Base-by-base conservation (phyloP, 192 early-diverging fungal species). In the Paraglomus brasilianum region DNA sequence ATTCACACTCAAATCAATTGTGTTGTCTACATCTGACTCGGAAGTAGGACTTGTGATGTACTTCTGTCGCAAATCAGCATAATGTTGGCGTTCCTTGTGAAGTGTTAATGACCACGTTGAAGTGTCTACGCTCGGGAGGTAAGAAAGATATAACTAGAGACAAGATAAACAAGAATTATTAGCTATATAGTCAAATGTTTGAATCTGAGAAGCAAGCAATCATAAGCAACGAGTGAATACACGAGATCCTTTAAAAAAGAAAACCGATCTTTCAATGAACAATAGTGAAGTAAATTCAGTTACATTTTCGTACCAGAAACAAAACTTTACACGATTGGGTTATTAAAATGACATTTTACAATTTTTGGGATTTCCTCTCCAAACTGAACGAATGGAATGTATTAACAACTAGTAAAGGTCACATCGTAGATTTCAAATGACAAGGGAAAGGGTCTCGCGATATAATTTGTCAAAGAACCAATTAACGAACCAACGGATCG, bases 1-100 rank as follows among this genome's bases (percentile, higher is more conserved):
- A 76, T 95, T 91, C 10, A 87, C 74, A 30, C 77, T 82, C 55
- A 87, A 77, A 75, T 95, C 90, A 4, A 67, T 82, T 5, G 77
- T 70, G 8, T 50, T 73, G n/a, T 80, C 77, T 22, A 81, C 78
- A 13, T 74, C 79, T 55, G 77, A 77, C 13, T 75, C 61, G 36
- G 78, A 65, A 22, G 77, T 75, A 3, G 91, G 90, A 66, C 83
- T 84, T 45, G 82, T 81, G 43, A 93, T 87, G 69, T 87, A 89
- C 52, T 86, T 83, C 57, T 72, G 75, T 63, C 86, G 85, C 55
- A 93, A 75, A 39, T 90, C 83, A 8, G 75, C 63, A 57, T 93
- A 95, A 38, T 80, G 76, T 53, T 84, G 81, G 4, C 93, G 86
- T 68, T 93, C 85, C 59, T 88, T 82, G 22, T 66, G 53, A 24